Evolutionary conservation across 768 basidiomycete genomes (phyloP), one percentile per base, ranked within the genome.

Genomic region (Leccinum broughii): DNA sequence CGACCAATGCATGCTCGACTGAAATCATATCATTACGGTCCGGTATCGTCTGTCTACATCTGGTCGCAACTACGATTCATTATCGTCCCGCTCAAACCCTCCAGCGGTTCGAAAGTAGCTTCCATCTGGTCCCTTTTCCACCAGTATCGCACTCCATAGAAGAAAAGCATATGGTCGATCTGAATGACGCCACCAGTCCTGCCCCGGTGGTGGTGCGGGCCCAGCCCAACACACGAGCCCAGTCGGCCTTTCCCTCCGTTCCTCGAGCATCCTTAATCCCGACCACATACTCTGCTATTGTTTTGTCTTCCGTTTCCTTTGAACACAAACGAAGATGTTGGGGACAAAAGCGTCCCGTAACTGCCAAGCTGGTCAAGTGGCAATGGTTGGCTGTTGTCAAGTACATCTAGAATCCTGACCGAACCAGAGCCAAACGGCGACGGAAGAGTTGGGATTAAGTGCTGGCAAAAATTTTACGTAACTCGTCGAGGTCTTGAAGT

Each of bases 71-170:
- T 28, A 28, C 28, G 28, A 1, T 28, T 28, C 28, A 28, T 28
- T 8, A 28, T 28, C 28, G 8, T 28, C 28, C 28, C 28, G 28
- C 8, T 28, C 83, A 72, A 90, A 92, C 37, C 93, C 92, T 51
- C 93, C 94, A 39, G 90, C 75, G 94, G 93, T 71, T 96, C 94
- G 72, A 93, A 97, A 39, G 92, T 94, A 37, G 92, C 89, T 73
- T 93, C 90, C 34, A 85, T 89, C 57, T 84, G 84, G 71, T 92
- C 91, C 67, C 80, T 75, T 62, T 80, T 80, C 92, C 92, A 95
- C 55, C 92, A 71, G 56, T 77, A 75, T 59, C 85, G 78, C 22
- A 90, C 86, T n/a, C 81, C 87, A 69, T 85, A 84, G 75, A 93
- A 90, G 72, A 89, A 10, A 76, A 68, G 62, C 84, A 81, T 62